These are phyloP conservation scores for Boletus tomentosulus DNA, from an alignment of 768 basidiomycete genomes.

Conservation along the genomic window DNA sequence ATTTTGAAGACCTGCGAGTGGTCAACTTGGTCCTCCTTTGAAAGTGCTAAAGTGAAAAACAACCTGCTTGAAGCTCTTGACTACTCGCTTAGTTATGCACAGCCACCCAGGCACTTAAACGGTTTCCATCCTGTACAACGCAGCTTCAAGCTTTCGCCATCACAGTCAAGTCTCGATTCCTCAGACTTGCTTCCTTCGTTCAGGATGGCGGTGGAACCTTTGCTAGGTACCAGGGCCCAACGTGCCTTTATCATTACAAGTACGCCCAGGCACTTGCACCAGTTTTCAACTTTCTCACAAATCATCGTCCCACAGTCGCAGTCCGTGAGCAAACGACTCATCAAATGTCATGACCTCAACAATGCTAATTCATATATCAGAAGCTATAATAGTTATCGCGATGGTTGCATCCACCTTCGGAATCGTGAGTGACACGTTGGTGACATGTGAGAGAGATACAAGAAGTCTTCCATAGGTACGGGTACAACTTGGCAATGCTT, in stretches of 20 bases:
- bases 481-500: slow-evolving; percentile 21
- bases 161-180: slow-evolving; percentile 9
- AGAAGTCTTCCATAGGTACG: slow-evolving; percentile 43
- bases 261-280: slow-evolving; percentile 32
- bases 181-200: slow-evolving; percentile 13
- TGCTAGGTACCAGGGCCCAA: slow-evolving; percentile 72
- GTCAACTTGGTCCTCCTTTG: too few relatives aligned
- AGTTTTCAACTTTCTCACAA: slow-evolving; percentile 4
- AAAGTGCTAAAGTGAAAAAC: too few relatives aligned
- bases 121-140: neutral
- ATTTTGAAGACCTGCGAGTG: slow-evolving; percentile 33
- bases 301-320: slow-evolving; percentile 37
- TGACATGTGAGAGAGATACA: slow-evolving; percentile 3
- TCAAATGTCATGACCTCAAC: neutral
- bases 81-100: slow-evolving; percentile 2
- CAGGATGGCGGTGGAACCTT: slow-evolving; percentile 65
- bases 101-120: slow-evolving; percentile 11
- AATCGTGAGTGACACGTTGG: slow-evolving; percentile 40
- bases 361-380: slow-evolving; percentile 34
- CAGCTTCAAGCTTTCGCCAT: slow-evolving; percentile 4
- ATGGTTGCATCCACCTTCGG: slow-evolving; percentile 73
- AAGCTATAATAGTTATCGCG: slow-evolving; percentile 68
- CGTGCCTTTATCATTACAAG: slow-evolving; percentile 67
- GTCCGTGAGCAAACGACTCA: slow-evolving; percentile 50
- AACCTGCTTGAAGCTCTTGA: too few relatives aligned